phyloP scores from a whole-genome alignment of 148 eudicot genomes.

The Heliamphora exappendiculata region DNA sequence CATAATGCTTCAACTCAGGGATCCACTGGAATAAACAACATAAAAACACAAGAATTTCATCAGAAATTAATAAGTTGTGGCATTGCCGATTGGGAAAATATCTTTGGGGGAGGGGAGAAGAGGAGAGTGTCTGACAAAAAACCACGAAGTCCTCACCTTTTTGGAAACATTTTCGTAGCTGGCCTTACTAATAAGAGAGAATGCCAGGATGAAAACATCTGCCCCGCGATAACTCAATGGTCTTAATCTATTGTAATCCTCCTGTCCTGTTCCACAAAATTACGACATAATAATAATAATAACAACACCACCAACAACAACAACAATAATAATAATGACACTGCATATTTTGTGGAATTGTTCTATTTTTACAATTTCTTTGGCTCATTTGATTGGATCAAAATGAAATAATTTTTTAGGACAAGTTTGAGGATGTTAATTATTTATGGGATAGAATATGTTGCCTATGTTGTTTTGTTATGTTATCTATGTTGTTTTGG shows the following conservation, averaged over 20 bases:
- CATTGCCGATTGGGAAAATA: background rate
- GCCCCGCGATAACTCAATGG: slow-evolving; percentile 99
- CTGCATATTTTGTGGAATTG: too few species aligned
- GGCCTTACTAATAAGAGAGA: slow-evolving; percentile 92
- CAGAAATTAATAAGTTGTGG: background rate
- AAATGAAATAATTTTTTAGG: too few species aligned
- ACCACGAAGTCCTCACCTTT: slow-evolving; percentile 41
- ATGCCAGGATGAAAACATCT: slow-evolving; percentile 92
- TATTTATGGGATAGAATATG: too few species aligned
- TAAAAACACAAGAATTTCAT: background rate
- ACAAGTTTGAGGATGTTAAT: too few species aligned
- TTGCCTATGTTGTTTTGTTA: too few species aligned
- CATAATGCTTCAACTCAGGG: slow-evolving; percentile 98
- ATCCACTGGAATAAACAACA: slow-evolving; percentile 69
- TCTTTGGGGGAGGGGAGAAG: background rate
- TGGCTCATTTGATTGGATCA: too few species aligned
- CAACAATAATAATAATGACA: too few species aligned
- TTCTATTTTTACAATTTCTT: too few species aligned
- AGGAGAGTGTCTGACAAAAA: background rate
- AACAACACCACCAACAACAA: too few species aligned
- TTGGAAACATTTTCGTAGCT: slow-evolving; percentile 95
- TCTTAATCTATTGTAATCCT: slow-evolving; percentile 96
- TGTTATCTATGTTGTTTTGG: too few species aligned
- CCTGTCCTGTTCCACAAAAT: slow-evolving; percentile 65
- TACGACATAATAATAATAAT: slow-evolving; percentile 15